phyloP scores from a whole-genome alignment of 2,329 filamentous ascomycete species.

The Neopestalotiopsis sp. region DNA sequence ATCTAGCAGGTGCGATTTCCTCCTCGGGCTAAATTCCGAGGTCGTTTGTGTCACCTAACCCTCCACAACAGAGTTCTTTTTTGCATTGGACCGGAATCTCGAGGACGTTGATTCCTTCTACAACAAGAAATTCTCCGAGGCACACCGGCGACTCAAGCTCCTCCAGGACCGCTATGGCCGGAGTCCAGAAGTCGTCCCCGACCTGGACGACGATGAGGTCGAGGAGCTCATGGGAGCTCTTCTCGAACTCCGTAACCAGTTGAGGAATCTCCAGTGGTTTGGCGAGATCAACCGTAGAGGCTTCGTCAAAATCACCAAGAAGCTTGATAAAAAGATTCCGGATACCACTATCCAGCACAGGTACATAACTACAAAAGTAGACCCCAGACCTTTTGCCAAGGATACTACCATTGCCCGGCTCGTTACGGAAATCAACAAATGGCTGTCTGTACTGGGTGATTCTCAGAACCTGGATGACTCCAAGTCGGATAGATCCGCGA shows the following conservation, averaged over 20 bases:
- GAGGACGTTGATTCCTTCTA: constrained; percentile 97
- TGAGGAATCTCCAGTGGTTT: constrained; percentile 96
- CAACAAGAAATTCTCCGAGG: constrained; percentile 91
- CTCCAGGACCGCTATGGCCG: constrained; percentile 88
- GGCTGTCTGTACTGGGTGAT: constrained; percentile 84
- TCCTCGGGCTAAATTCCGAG: constrained; percentile 39
- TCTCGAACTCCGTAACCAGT: constrained; percentile 83
- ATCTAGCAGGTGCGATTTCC: constrained; percentile 81
- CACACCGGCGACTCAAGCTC: constrained; percentile 81
- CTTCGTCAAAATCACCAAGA: constrained; percentile 99
- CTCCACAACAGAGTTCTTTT: constrained; percentile 82
- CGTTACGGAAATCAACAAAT: constrained; percentile 79
- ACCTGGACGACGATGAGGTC: constrained; percentile 84
- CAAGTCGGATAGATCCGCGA: constrained; percentile 74
- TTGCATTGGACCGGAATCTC: constrained; percentile 92
- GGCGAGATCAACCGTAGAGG: constrained; percentile 94
- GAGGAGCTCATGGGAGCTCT: constrained; percentile 91
- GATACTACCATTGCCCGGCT: constrained; percentile 59
- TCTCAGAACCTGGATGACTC: constrained; percentile 78
- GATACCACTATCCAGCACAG: constrained; percentile 78
- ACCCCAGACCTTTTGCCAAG: constrained; percentile 85
- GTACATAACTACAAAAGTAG: constrained; percentile 90
- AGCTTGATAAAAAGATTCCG: constrained; percentile 92
- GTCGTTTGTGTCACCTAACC: constrained; percentile 44
- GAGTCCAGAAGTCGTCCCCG: constrained; percentile 69